These are phyloP conservation scores for Brassica nigra DNA, from an alignment of 345 rosid species.

Conservation along the genomic window DNA sequence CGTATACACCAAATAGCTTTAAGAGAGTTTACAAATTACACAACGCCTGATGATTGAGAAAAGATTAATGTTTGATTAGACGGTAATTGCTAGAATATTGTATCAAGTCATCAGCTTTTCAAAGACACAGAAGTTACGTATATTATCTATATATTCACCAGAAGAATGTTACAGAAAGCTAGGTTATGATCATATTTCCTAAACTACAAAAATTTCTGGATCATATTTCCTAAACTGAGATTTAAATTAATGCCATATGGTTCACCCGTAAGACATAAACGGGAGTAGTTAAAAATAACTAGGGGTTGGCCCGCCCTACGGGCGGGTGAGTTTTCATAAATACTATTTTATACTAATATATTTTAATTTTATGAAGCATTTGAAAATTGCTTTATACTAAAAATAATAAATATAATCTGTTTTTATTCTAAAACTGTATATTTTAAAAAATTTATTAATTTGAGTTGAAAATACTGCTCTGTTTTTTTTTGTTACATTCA, in stretches of 20 bases:
- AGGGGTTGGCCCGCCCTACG: no score
- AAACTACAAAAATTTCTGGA: neutral
- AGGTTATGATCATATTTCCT: neutral
- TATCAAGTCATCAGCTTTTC: constrained; percentile 16
- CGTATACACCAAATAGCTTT: constrained; percentile 14
- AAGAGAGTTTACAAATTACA: constrained; percentile 19
- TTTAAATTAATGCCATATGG: neutral
- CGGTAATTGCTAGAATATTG: constrained; percentile 13
- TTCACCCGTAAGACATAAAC: neutral
- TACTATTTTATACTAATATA: no score
- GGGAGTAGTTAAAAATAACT: no score
- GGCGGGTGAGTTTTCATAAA: no score
- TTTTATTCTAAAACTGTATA: no score
- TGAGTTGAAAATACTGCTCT: no score
- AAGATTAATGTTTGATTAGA: constrained; percentile 11
- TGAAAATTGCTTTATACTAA: no score
- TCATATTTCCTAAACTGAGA: neutral
- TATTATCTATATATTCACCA: constrained; percentile 23
- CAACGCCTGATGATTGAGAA: neutral
- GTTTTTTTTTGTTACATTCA: no score
- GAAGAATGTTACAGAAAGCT: constrained; percentile 5
- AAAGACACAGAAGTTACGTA: constrained; percentile 34
- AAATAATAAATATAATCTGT: no score
- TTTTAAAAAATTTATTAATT: no score
- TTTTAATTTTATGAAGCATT: no score